Percentiles rank a stretch among this genome's conserved stretches.
Conservation (phyloP, 2,329 filamentous ascomycete genomes). For the Aureobasidium pullulans region DNA sequence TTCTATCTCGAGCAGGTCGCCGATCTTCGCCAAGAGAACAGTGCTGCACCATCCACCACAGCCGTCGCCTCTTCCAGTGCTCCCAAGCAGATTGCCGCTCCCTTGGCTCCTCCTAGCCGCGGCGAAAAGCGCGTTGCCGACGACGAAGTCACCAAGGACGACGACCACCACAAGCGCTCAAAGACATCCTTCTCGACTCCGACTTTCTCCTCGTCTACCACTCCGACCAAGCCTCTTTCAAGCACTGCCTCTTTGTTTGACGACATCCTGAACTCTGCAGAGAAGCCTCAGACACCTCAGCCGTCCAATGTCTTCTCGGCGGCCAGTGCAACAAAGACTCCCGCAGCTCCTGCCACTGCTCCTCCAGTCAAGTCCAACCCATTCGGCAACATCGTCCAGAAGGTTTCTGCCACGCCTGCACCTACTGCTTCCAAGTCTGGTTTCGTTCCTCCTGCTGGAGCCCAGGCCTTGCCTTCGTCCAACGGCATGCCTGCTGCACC, state of each 20-base stretch:
- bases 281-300: neutral
- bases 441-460: neutral
- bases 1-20: constrained; percentile 1
- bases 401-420: neutral
- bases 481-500: neutral
- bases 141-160: neutral
- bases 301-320: neutral
- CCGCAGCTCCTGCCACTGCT: constrained; percentile 1
- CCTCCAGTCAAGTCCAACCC: constrained; percentile 14
- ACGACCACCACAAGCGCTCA: constrained; percentile 7
- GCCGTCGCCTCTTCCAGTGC: neutral
- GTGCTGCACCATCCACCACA: neutral
- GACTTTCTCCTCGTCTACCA: neutral
- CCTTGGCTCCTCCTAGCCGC: neutral
- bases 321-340: constrained; percentile 2
- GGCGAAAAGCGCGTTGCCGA: constrained; percentile 7
- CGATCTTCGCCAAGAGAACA: neutral
- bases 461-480: neutral
- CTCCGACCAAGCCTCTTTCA: constrained; percentile 10
- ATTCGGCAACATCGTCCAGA: constrained; percentile 13
- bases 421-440: neutral
- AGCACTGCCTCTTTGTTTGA: constrained; percentile 15
- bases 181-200: neutral
- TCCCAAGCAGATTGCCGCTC: neutral
- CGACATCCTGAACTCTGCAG: constrained; percentile 14